Percentiles rank a stretch among this genome's conserved stretches.
Conservation (phyloP, 495 filamentous ascomycete genomes). For the Penicillium steckii region DNA sequence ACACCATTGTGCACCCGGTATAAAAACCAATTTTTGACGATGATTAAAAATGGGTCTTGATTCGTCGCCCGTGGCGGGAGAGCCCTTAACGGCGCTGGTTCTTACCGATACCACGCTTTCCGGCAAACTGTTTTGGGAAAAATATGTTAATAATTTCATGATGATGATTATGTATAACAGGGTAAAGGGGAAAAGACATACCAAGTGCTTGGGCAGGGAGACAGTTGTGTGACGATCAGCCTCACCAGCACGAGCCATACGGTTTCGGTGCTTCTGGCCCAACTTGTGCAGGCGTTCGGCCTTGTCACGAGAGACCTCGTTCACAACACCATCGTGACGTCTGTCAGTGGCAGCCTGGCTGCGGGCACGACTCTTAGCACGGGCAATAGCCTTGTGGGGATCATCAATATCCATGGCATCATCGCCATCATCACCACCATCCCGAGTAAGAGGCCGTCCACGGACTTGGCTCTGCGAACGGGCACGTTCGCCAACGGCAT, state of each 20-base stretch:
- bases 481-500: conserved; percentile 67
- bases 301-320: conserved; percentile 59
- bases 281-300: conserved; percentile 84
- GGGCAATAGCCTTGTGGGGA: conserved; percentile 57
- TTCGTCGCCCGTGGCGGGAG: conserved; percentile 19
- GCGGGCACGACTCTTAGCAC: conserved; percentile 76
- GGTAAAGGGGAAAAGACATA: conserved; percentile 47
- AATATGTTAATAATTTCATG: conserved; percentile 11
- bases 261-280: conserved; percentile 96
- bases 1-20: conserved; percentile 38
- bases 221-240: conserved; percentile 88
- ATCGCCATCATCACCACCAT: conserved; percentile 58
- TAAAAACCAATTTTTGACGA: conserved; percentile 30
- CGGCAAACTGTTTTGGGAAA: conserved; percentile 44
- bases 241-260: conserved; percentile 94
- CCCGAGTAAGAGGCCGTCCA: conserved; percentile 55
- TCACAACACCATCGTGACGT: conserved; percentile 68
- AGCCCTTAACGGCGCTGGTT: conserved; percentile 52
- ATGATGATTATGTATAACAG: conserved; percentile 7
- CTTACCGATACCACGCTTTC: conserved; percentile 60
- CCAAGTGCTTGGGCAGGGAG: conserved; percentile 86
- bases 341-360: conserved; percentile 76
- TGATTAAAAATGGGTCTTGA: conserved; percentile 36
- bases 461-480: conserved; percentile 61
- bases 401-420: conserved; percentile 90